A percentile compares a stretch with the other conserved stretches of the same genome.
These are phyloP conservation scores for Porcisia hertigi DNA, from an alignment of 208 protist species.

Conservation along the genomic window DNA sequence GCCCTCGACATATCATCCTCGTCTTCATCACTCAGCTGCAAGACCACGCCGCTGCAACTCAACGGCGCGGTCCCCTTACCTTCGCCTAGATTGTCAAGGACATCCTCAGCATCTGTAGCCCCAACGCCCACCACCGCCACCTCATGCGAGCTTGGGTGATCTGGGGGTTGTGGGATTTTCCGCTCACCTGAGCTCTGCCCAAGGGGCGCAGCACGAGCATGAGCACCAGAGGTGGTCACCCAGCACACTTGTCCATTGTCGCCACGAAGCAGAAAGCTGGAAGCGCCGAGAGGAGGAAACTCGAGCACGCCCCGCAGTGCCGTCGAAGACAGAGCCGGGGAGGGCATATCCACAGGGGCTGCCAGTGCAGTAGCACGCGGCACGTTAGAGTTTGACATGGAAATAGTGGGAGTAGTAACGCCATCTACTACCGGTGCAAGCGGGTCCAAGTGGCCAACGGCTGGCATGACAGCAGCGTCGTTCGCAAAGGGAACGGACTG, in stretches of 20 bases:
- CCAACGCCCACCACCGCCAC: background rate
- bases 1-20: background rate
- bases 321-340: background rate
- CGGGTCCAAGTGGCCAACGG: background rate
- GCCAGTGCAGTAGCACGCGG: background rate
- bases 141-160: background rate
- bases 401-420: background rate
- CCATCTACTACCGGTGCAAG: background rate
- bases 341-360: background rate
- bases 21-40: background rate
- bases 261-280: conserved; percentile 63
- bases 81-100: background rate
- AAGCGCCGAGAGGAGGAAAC: conserved; percentile 20
- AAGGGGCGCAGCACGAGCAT: background rate
- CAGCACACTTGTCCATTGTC: conserved; percentile 65
- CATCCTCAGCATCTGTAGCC: background rate
- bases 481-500: conserved; percentile 42
- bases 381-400: background rate
- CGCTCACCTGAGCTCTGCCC: background rate
- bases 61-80: background rate
- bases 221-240: conserved; percentile 33
- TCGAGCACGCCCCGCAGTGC: conserved; percentile 23
- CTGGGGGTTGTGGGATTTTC: background rate
- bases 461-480: conserved; percentile 24
- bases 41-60: background rate